Percentiles rank a stretch among this genome's conserved stretches.
phyloP scores from a whole-genome alignment of 2,329 filamentous ascomycete genomes.

The Diaporthe sp. region DNA sequence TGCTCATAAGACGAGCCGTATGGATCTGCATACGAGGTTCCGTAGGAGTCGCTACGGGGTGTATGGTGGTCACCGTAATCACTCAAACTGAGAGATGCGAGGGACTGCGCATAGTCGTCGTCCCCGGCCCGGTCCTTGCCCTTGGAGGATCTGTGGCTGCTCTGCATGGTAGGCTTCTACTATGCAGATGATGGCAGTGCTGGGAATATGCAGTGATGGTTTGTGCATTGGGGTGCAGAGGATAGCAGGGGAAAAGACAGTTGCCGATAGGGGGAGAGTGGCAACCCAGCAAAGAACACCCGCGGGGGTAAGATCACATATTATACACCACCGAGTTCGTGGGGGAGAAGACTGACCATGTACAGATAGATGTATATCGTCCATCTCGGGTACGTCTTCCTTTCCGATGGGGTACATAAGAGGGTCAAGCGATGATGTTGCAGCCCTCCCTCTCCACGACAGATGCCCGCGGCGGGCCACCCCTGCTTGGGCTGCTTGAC shows the following conservation, averaged over 20 bases:
- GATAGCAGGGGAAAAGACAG: background rate
- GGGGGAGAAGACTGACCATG: background rate
- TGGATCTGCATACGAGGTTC: background rate
- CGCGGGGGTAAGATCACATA: slow-evolving; percentile 11
- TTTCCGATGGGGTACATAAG: slow-evolving; percentile 10
- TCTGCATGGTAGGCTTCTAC: slow-evolving; percentile 26
- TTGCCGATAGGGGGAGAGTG: background rate
- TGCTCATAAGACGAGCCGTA: background rate
- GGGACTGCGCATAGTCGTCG: background rate
- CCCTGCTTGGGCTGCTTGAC: background rate
- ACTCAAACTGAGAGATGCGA: slow-evolving; percentile 26
- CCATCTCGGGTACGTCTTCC: slow-evolving; percentile 9
- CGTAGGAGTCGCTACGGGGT: slow-evolving; percentile 1
- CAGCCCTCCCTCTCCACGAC: slow-evolving; percentile 18
- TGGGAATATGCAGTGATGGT: background rate
- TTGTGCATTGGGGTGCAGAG: background rate
- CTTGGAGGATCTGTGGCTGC: slow-evolving; percentile 14
- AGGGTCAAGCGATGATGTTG: slow-evolving; percentile 10
- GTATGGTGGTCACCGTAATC: background rate
- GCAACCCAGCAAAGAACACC: background rate
- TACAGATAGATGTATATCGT: background rate
- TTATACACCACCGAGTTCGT: slow-evolving; percentile 21
- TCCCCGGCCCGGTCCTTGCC: slow-evolving; percentile 11
- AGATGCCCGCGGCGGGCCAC: slow-evolving; percentile 9
- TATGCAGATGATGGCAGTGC: slow-evolving; percentile 5